phyloP scores from a whole-genome alignment of 2,329 filamentous ascomycete genomes.

The Orbilia quercus region DNA sequence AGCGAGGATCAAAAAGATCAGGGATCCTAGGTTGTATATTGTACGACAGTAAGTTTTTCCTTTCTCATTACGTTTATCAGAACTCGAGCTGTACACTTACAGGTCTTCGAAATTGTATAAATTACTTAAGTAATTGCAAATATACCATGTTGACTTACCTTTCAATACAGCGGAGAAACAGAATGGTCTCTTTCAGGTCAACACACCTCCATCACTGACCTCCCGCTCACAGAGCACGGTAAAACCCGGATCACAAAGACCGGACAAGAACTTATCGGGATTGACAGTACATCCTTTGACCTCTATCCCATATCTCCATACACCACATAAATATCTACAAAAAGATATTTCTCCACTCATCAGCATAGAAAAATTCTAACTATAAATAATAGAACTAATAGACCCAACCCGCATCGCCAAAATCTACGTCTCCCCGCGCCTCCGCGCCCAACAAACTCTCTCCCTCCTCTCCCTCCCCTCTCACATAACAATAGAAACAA shows the following conservation, averaged over 20 bases:
- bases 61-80: not conserved
- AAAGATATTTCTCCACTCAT: too few species aligned
- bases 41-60: conserved; percentile 44
- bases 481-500: conserved; percentile 73
- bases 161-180: conserved; percentile 75
- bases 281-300: conserved; percentile 76
- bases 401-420: conserved; percentile 62
- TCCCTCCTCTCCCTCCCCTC: conserved; percentile 78
- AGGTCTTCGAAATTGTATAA: too few species aligned
- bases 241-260: conserved; percentile 81
- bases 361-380: conserved; percentile 4
- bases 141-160: not conserved
- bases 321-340: conserved; percentile 72
- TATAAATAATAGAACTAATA: conserved; percentile 28
- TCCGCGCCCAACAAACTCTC: conserved; percentile 86
- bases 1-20: conserved; percentile 53
- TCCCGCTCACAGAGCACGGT: conserved; percentile 83
- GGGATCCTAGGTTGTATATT: conserved; percentile 53
- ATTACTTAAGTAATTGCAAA: too few species aligned
- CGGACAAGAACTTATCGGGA: conserved; percentile 82
- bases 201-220: conserved; percentile 87
- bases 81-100: too few species aligned
- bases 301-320: conserved; percentile 72
- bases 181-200: conserved; percentile 85
- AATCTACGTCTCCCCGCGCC: conserved; percentile 85